Evolutionary conservation across 129 eudicot genomes (phyloP).

Genomic region (Lactuca sativa): DNA sequence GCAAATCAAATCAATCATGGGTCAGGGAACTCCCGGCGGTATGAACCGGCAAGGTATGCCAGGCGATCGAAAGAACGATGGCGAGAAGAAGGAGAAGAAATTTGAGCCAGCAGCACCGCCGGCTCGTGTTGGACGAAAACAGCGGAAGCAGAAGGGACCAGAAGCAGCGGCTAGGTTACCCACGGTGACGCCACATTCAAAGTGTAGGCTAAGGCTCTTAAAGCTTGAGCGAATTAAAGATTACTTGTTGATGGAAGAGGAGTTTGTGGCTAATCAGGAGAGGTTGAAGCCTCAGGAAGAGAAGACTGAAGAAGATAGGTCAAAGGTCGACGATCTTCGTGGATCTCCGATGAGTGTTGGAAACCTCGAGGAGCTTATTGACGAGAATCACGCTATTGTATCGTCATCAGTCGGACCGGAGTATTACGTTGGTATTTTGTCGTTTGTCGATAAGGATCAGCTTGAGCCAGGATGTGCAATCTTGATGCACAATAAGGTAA

Average conservation of each 20-base stretch:
- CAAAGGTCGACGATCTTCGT: constrained; percentile 85
- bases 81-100: constrained; percentile 87
- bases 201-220: constrained; percentile 69
- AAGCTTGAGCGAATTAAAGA: constrained; percentile 89
- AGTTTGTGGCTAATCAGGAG: constrained; percentile 91
- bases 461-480: constrained; percentile 94
- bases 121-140: constrained; percentile 88
- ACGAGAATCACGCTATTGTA: constrained; percentile 95
- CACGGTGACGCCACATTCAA: constrained; percentile 75
- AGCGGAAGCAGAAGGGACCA: constrained; percentile 84
- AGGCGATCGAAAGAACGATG: constrained; percentile 69
- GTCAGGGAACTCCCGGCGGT: constrained; percentile 86
- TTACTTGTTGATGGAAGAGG: constrained; percentile 89
- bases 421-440: constrained; percentile 88
- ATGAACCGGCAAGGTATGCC: constrained; percentile 59
- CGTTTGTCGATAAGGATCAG: constrained; percentile 94
- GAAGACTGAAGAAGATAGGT: constrained; percentile 89
- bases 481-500: constrained; percentile 94
- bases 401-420: constrained; percentile 96
- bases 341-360: constrained; percentile 99
- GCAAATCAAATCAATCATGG: constrained; percentile 41
- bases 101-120: constrained; percentile 94
- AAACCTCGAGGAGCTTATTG: constrained; percentile 87
- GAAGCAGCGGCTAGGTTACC: constrained; percentile 92
- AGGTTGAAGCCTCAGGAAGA: constrained; percentile 91